phyloP scores from a whole-genome alignment of 2,329 filamentous ascomycete genomes.

The Talaromyces sp. region DNA sequence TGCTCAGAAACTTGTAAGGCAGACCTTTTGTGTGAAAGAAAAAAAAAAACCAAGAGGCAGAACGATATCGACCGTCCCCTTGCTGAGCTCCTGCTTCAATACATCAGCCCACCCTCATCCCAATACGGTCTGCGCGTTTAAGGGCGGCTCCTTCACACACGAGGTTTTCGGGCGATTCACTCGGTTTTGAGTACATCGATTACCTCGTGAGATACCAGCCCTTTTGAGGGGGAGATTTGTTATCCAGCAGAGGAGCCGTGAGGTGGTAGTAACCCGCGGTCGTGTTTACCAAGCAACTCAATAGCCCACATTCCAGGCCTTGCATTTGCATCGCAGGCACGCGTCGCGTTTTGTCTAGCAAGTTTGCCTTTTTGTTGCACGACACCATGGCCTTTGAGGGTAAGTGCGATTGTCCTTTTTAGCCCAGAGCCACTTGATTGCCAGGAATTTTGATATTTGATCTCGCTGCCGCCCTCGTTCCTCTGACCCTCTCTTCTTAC shows the following conservation, averaged over 20 bases:
- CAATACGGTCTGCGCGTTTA: slow-evolving; percentile 12
- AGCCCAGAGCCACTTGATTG: slow-evolving; percentile 21
- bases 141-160: slow-evolving; percentile 13
- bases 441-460: slow-evolving; percentile 35
- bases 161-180: slow-evolving; percentile 7
- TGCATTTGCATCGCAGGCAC: slow-evolving; percentile 31
- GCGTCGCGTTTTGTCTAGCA: slow-evolving; percentile 26
- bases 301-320: slow-evolving; percentile 38
- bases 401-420: slow-evolving; percentile 29
- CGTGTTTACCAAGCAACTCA: slow-evolving; percentile 30
- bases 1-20: background rate
- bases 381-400: slow-evolving; percentile 31
- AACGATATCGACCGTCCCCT: slow-evolving; percentile 11
- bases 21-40: slow-evolving; percentile 6
- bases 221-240: slow-evolving; percentile 7
- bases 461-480: slow-evolving; percentile 28
- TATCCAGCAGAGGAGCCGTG: slow-evolving; percentile 7
- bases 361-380: slow-evolving; percentile 20
- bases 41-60: slow-evolving; percentile 1
- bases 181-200: slow-evolving; percentile 4
- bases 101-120: slow-evolving; percentile 9
- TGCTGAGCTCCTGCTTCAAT: slow-evolving; percentile 13
- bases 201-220: slow-evolving; percentile 12
- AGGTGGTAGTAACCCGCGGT: slow-evolving; percentile 20
- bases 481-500: slow-evolving; percentile 13